Conservation (phyloP, 805 yeast genomes). For the Barnettozyma populi region DNA sequence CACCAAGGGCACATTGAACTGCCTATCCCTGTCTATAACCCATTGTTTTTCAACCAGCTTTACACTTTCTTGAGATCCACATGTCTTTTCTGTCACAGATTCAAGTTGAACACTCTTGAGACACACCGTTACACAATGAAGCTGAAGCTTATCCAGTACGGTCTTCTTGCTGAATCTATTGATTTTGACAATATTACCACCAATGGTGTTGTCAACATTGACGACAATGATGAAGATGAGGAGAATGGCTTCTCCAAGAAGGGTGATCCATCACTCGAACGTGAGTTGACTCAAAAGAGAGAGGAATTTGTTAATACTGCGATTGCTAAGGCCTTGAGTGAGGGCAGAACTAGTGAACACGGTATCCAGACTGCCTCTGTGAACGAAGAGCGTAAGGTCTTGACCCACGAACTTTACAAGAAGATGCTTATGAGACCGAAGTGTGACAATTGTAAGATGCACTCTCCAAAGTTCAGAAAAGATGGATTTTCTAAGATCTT, state of each 20-base stretch:
- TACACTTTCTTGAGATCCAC: slow-evolving; percentile 76
- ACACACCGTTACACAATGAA: slow-evolving; percentile 74
- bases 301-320: slow-evolving; percentile 65
- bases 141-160: slow-evolving; percentile 78
- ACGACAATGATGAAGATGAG: slow-evolving; percentile 45
- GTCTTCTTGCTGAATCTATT: slow-evolving; percentile 72
- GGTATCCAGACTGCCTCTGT: slow-evolving; percentile 84
- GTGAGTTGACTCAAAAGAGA: slow-evolving; percentile 53
- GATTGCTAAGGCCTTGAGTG: slow-evolving; percentile 66
- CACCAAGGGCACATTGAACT: slow-evolving; percentile 97
- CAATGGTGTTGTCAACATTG: slow-evolving; percentile 37
- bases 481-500: slow-evolving; percentile 93
- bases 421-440: slow-evolving; percentile 69
- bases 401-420: slow-evolving; percentile 70
- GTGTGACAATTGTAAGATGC: slow-evolving; percentile 96
- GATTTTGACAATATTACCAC: slow-evolving; percentile 59
- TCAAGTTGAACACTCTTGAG: slow-evolving; percentile 64
- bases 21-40: slow-evolving; percentile 94
- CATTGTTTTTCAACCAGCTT: slow-evolving; percentile 88
- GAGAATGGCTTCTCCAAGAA: slow-evolving; percentile 9
- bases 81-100: slow-evolving; percentile 87
- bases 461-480: slow-evolving; percentile 87
- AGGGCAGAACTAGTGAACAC: slow-evolving; percentile 59
- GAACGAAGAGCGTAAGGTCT: slow-evolving; percentile 75
- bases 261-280: slow-evolving; percentile 33